Base-by-base conservation (phyloP, 2,329 filamentous ascomycete species). In the Dactylellina parvicollis region DNA sequence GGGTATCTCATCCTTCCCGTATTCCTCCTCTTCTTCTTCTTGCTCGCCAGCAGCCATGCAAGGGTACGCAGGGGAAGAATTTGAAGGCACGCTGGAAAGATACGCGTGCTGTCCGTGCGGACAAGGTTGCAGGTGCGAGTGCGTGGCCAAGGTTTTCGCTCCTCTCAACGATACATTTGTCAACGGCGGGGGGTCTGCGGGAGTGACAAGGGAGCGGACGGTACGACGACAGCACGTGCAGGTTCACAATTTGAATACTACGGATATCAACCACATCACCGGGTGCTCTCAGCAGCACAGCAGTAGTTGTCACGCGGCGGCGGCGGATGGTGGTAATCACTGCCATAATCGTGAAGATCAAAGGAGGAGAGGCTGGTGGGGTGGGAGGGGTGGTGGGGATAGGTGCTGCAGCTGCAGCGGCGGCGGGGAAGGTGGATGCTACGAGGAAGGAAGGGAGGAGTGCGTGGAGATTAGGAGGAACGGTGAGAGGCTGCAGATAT, bases 401-500 rank as follows among this genome's bases (percentile, higher is more conserved):
- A 20, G 44, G 34, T 38, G 34, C 34, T 38, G 34, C 16, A n/a
- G 34, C 12, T 38, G 34, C 34, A 38, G 34, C 12, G 12, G 34
- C n/a, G n/a, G n/a, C n/a, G n/a, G 44, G n/a, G 44, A 32, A 32
- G 46, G 42, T 12, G 34, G 64, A 28, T 60, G 30, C 24, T 32
- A 32, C 16, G 52, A 30, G 22, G 26, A 24, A 32, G 34, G 50
- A 36, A 28, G 67, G 9, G 59, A 72, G 16, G 67, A 72, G 40
- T 72, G 67, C 24, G 67, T 72, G 18, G 67, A 72, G 47, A 72
- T 72, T 14, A 59, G 67, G 22, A 62, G 67, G 34, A 59, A 65
- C 38, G 67, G 67, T 14, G 67, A 72, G 46, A 64, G 56, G 8
- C 30, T 72, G 49, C 67, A 60, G 49, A 65, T 72, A 47, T 72